phyloP scores from a whole-genome alignment of 2,329 filamentous ascomycete genomes.

The Tolypocladium tropicale region DNA sequence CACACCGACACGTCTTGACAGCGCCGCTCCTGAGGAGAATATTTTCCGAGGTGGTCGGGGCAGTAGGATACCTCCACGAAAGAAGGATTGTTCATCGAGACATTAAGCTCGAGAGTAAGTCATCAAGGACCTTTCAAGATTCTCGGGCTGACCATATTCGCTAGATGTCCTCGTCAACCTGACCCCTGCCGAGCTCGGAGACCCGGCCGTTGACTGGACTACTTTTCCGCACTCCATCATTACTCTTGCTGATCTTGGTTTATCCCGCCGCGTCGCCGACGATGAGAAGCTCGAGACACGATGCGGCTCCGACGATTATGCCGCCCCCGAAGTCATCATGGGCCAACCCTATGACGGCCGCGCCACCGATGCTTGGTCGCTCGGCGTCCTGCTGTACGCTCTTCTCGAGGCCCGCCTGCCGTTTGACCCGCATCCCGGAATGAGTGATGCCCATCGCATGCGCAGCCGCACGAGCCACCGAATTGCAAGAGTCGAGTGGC shows the following conservation, averaged over 20 bases:
- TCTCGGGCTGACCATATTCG: constrained; percentile 1
- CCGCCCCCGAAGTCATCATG: constrained; percentile 91
- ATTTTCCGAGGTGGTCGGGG: constrained; percentile 79
- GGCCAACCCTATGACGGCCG: constrained; percentile 91
- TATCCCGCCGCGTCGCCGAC: constrained; percentile 75
- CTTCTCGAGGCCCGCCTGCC: constrained; percentile 87
- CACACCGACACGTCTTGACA: constrained; percentile 56
- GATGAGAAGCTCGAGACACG: constrained; percentile 86
- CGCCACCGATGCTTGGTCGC: constrained; percentile 85
- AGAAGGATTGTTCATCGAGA: constrained; percentile 88
- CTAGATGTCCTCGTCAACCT: constrained; percentile 87
- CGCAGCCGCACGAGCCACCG: constrained; percentile 78
- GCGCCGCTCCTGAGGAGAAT: constrained; percentile 68
- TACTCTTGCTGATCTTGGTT: constrained; percentile 83
- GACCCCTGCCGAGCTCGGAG: constrained; percentile 54
- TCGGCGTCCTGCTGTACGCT: constrained; percentile 87
- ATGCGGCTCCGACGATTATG: constrained; percentile 95
- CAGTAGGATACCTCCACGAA: constrained; percentile 76
- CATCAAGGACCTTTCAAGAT: background rate
- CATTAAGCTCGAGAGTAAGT: constrained; percentile 89
- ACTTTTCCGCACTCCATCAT: constrained; percentile 73
- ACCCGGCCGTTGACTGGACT: constrained; percentile 54
- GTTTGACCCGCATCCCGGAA: constrained; percentile 80
- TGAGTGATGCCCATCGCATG: constrained; percentile 65
- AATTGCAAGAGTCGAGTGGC: constrained; percentile 94